These are phyloP conservation scores for Rhodotorula mucilaginosa DNA, from an alignment of 1,284 basidiomycete genomes.

Conservation along the genomic window DNA sequence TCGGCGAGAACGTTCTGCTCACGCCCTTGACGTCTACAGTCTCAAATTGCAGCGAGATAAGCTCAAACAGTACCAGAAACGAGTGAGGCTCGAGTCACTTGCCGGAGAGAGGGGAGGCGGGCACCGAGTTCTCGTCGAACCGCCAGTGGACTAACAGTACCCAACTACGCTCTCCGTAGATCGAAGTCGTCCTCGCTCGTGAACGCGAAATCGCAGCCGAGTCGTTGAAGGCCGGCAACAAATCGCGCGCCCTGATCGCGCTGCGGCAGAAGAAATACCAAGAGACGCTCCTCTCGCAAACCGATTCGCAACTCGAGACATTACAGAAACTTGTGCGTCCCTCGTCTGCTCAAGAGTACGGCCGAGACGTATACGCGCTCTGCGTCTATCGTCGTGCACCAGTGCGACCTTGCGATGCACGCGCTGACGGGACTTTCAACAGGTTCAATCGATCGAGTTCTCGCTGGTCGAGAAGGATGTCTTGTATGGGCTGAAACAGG, in stretches of 20 bases:
- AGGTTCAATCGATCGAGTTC: constrained; percentile 96
- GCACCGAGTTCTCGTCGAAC: not conserved
- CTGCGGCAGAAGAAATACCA: constrained; percentile 90
- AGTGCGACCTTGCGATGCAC: not conserved
- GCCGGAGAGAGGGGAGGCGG: not conserved
- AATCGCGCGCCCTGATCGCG: constrained; percentile 80
- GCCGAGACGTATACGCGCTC: not conserved
- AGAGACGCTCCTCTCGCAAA: constrained; percentile 78
- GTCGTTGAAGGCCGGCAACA: constrained; percentile 75
- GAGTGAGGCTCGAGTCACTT: constrained; percentile 56
- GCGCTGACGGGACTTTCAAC: not conserved
- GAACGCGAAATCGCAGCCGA: constrained; percentile 86
- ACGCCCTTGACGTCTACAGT: constrained; percentile 52
- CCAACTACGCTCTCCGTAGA: constrained; percentile 54
- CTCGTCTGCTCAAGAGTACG: not conserved
- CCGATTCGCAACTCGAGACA: constrained; percentile 83
- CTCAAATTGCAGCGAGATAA: constrained; percentile 95
- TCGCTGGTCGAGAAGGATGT: constrained; percentile 90
- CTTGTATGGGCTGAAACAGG: constrained; percentile 85
- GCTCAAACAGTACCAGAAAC: constrained; percentile 89
- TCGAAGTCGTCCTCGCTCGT: constrained; percentile 78
- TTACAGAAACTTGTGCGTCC: constrained; percentile 79
- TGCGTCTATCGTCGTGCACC: not conserved
- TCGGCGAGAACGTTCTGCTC: constrained; percentile 20
- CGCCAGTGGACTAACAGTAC: not conserved